phyloP scores from a whole-genome alignment of 768 basidiomycete species.

The Lepiota brunneoincarnata region DNA sequence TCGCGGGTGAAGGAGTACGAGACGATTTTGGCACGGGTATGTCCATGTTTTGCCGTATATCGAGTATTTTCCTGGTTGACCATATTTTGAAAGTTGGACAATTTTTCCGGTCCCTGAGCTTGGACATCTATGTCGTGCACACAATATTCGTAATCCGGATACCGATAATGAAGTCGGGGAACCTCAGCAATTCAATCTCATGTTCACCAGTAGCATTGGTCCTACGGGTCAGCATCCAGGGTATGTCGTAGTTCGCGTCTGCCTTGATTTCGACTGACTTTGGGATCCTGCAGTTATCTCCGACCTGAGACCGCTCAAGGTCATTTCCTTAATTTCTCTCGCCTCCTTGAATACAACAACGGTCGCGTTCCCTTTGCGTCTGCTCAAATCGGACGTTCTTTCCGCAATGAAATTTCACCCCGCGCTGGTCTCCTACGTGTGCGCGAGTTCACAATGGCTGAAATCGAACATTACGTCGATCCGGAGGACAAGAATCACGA shows the following conservation, averaged over 20 bases:
- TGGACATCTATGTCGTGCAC: constrained; percentile 78
- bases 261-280: constrained; percentile 3
- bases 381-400: constrained; percentile 93
- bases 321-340: constrained; percentile 97
- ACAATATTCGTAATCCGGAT: constrained; percentile 85
- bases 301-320: constrained; percentile 98
- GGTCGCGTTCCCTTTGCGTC: constrained; percentile 95
- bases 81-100: constrained; percentile 67
- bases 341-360: constrained; percentile 97
- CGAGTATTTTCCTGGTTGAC: constrained; percentile 1
- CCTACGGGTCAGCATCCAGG: constrained; percentile 97
- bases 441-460: constrained; percentile 99
- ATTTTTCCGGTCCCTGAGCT: constrained; percentile 88
- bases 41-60: constrained; percentile 22
- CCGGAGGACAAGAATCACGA: constrained; percentile 86
- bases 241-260: constrained; percentile 36
- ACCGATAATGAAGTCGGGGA: constrained; percentile 91
- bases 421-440: constrained; percentile 95
- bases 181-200: constrained; percentile 96
- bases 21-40: constrained; percentile 80
- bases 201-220: constrained; percentile 97
- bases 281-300: constrained; percentile 59
- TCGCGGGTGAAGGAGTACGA: constrained; percentile 77
- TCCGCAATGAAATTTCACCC: constrained; percentile 98
- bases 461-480: constrained; percentile 99